A percentile compares a stretch with the other conserved stretches of the same genome.
These are phyloP conservation scores for Xylaria sp. DNA, from an alignment of 2,329 filamentous ascomycete genomes.

Conservation along the genomic window DNA sequence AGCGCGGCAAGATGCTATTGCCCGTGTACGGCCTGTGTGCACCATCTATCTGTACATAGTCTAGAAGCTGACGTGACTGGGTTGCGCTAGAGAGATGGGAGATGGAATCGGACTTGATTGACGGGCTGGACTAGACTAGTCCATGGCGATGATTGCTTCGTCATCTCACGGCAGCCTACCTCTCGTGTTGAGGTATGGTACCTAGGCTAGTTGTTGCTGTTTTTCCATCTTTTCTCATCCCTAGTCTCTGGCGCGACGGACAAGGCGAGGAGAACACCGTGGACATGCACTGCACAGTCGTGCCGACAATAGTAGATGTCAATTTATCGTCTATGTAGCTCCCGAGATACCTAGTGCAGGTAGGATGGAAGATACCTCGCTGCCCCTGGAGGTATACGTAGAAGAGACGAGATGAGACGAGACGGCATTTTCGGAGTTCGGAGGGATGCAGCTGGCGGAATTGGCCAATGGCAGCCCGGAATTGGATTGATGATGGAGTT, in stretches of 20 bases:
- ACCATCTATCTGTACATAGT: not conserved
- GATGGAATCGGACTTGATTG: constrained; percentile 11
- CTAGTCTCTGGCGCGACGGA: constrained; percentile 14
- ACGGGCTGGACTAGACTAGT: constrained; percentile 17
- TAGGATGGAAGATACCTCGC: too few relatives aligned
- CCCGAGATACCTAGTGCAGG: too few relatives aligned
- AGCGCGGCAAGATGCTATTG: constrained; percentile 31
- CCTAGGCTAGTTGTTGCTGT: not conserved
- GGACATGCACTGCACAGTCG: not conserved
- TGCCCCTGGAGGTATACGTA: too few relatives aligned
- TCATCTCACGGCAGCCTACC: constrained; percentile 36
- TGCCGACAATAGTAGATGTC: not conserved
- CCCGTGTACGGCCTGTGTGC: constrained; percentile 2
- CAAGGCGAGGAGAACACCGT: constrained; percentile 23
- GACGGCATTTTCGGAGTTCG: constrained; percentile 26
- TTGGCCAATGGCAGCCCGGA: constrained; percentile 42
- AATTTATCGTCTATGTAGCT: not conserved
- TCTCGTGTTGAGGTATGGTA: not conserved
- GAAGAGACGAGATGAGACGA: too few relatives aligned
- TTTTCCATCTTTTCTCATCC: not conserved
- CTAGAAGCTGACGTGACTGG: constrained; percentile 25
- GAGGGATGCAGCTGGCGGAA: constrained; percentile 29
- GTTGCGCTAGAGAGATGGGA: constrained; percentile 6
- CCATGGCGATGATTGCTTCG: constrained; percentile 32
- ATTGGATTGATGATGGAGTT: constrained; percentile 34